A percentile compares a stretch with the other conserved stretches of the same genome.
These are phyloP conservation scores for Chlorokybus atmophyticus DNA, from an alignment of 139 green algal species.

Conservation along the genomic window DNA sequence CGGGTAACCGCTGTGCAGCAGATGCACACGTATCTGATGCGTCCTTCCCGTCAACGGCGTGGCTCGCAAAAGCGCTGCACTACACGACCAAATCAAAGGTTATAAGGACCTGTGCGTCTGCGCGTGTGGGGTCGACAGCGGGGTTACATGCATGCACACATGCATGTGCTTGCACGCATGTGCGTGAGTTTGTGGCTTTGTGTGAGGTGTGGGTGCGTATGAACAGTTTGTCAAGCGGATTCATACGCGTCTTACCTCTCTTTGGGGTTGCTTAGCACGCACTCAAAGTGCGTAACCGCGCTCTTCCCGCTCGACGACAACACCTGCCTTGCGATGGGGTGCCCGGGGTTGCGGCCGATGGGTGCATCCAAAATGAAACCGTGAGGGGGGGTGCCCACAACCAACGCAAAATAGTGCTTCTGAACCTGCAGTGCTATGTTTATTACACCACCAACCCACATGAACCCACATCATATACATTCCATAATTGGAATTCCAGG, in stretches of 20 bases:
- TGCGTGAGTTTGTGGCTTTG: neutral
- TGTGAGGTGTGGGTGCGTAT: neutral
- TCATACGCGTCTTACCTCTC: neutral
- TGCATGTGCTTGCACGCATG: neutral
- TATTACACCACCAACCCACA: too few species aligned
- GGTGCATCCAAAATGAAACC: constrained; percentile 8
- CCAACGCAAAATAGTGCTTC: constrained; percentile 10
- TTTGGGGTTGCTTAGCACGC: neutral
- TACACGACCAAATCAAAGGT: neutral
- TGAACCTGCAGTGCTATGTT: constrained; percentile 1
- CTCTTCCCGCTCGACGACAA: neutral
- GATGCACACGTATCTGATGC: constrained; percentile 24
- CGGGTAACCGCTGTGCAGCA: constrained; percentile 11
- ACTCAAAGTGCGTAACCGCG: constrained; percentile 1
- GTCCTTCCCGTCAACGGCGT: constrained; percentile 9
- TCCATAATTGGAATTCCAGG: too few species aligned
- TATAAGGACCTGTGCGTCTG: neutral
- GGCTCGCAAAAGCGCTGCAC: constrained; percentile 10
- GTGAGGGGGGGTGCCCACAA: neutral
- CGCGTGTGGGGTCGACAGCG: neutral
- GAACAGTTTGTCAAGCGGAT: neutral
- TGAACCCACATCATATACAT: too few species aligned
- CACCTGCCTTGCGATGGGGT: constrained; percentile 5
- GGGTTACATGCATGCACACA: neutral
- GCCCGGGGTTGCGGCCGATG: constrained; percentile 8